Evolutionary conservation across 306 rosid species (phyloP).

Genomic region (Begonia peltatifolia): DNA sequence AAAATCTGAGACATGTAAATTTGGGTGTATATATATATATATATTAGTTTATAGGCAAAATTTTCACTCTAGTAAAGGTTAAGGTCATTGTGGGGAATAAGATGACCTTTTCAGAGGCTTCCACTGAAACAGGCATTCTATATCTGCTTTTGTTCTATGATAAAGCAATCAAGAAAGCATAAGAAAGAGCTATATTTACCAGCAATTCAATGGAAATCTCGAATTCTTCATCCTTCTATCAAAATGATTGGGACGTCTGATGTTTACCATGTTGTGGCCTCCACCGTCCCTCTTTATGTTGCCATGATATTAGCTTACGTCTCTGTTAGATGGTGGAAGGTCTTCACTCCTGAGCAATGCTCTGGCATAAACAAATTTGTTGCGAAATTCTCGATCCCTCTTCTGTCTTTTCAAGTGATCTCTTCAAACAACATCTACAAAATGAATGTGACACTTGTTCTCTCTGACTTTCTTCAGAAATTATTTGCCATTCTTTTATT

Average conservation of each 20-base stretch:
- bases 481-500: constrained; percentile 37
- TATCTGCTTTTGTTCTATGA: constrained; percentile 26
- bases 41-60: too few species aligned
- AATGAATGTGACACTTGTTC: constrained; percentile 60
- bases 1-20: constrained; percentile 9
- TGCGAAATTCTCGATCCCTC: constrained; percentile 83
- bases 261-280: constrained; percentile 63
- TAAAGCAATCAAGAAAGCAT: constrained; percentile 32
- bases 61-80: constrained; percentile 2
- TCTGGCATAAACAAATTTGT: constrained; percentile 88
- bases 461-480: constrained; percentile 61
- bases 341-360: constrained; percentile 87
- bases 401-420: constrained; percentile 72
- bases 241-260: constrained; percentile 64
- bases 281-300: constrained; percentile 76
- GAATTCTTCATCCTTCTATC: constrained; percentile 8
- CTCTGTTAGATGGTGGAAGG: constrained; percentile 87
- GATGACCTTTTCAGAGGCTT: constrained; percentile 51
- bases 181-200: constrained; percentile 23
- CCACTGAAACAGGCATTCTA: constrained; percentile 32
- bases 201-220: constrained; percentile 14
- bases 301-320: constrained; percentile 76
- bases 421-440: constrained; percentile 63
- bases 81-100: constrained; percentile 23
- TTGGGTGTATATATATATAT: constrained; percentile 1